Evolutionary conservation across 495 filamentous ascomycete genomes (phyloP).

Genomic region (Xylaria scruposa): DNA sequence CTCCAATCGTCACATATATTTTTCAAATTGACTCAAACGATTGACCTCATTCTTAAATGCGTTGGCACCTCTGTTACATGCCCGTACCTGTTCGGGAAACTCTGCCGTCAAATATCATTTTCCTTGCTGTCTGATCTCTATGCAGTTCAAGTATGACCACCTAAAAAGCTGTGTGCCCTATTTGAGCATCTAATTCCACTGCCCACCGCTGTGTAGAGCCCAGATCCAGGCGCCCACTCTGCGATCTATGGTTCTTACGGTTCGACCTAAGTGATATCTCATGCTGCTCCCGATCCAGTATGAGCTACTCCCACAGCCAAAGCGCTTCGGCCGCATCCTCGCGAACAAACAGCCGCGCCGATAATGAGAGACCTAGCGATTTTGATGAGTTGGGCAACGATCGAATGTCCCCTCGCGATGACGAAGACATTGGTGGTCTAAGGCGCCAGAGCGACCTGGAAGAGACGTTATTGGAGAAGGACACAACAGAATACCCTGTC

Average conservation of each 20-base stretch:
- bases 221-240: not conserved
- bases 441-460: conserved; percentile 45
- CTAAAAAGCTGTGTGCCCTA: not conserved
- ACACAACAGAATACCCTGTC: conserved; percentile 31
- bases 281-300: conserved; percentile 28
- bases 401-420: conserved; percentile 34
- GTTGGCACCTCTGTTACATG: not conserved
- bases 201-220: not conserved
- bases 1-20: not conserved
- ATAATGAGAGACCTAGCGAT: conserved; percentile 33
- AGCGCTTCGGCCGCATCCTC: conserved; percentile 47
- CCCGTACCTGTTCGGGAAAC: not conserved
- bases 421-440: conserved; percentile 37
- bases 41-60: conserved; percentile 1
- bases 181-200: not conserved
- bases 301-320: conserved; percentile 35
- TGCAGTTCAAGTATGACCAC: conserved; percentile 2
- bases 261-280: conserved; percentile 23
- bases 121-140: not conserved
- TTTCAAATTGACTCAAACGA: not conserved
- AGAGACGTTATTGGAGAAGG: conserved; percentile 41
- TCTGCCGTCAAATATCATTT: not conserved
- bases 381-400: conserved; percentile 35
- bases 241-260: not conserved
- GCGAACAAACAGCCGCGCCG: conserved; percentile 37